Base-by-base conservation (phyloP, 306 rosid species). In the Dryas alaskensis region DNA sequence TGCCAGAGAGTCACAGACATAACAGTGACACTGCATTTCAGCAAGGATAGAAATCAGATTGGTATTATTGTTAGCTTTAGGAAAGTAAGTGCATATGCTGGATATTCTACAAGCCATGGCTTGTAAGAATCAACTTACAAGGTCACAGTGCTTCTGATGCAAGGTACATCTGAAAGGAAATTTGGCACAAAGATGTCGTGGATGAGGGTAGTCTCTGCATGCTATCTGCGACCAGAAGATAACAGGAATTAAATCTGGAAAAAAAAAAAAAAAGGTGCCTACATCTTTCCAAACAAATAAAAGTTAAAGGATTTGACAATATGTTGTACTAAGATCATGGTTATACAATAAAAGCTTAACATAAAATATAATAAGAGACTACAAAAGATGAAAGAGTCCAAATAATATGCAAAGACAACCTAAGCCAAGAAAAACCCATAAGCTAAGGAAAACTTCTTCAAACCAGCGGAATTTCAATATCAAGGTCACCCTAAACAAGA, bases 181-280 rank as follows among this genome's bases (percentile, higher is more conserved):
- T 59, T 63, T 86, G 48, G 75, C 92, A 79, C 98, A 89, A 69
- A 75, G 85, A 86, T 92, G 96, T 0, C 92, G 86, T 14, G 96
- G 68, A 84, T 92, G 98, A 75, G 98, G 93, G 71, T 73, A 92
- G 81, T 92, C 98, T 81, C 93, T 84, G 80, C 98, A 92, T 16
- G 98, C 96, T 79, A 92, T 40, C 96, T 92, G 89, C 77, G 77
- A 47, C 16, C 42, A 60, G 13, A 68, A 58, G 44, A 39, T 81
- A 67, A 40, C 13, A 6, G 42, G 58, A 80, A 54, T 10, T 49
- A 75, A 79, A 76, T 60, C 59, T 65, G 19, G 40, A 68, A 67
- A 83, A 79, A 4, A 22, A 22, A 19, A n/a, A 22, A 25, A 58
- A 52, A 65, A 22, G 53, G 69, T 3, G 63, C 61, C 13, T 55